Base-by-base conservation (phyloP, 495 filamentous ascomycete genomes). In the Neurospora sp. region DNA sequence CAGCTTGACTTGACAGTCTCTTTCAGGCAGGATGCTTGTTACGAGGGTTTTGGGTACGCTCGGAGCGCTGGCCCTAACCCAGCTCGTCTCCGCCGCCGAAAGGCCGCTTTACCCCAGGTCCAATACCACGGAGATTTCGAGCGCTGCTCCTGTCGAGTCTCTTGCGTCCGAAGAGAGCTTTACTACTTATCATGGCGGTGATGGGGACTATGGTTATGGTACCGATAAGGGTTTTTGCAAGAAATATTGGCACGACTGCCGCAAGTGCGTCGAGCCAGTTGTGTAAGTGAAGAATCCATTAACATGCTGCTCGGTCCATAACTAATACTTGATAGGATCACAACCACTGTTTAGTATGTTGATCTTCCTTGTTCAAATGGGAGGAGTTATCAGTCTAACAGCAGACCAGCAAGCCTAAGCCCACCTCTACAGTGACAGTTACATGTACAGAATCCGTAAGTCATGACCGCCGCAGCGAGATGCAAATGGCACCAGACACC, bases 1-100 rank as follows among this genome's bases (percentile, higher is more conserved):
- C 69, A 59, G 42, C 73, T 69, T 74, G 45, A 71, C 24, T 39
- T 71, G 71, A 73, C 45, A 48, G 70, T 40, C 37, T 75, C 54
- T 62, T 24, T 66, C 43, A 34, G 31, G 54, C 54, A 78, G 24
- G 11, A 81, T 81, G 79, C 75, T 76, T 77, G 71, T 81, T 40
- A 54, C 74, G 73, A 78, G 73, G 76, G 75, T 81, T 28, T 17
- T 80, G 24, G 71, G 74, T 39, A 70, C 74, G 54, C 72, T 79
- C 17, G 79, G 78, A 72, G 72, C 77, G 17, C 39, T 80, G 73
- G 77, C 74, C 70, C 76, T 80, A 71, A 74, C 73, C 69, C 74
- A 72, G 19, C 10, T 76, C 42, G 77, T 71, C 28, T 6, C 74
- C 28, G 78, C 73, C 9, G 48, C 66, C 6, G 74, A 77, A 17